Evolutionary conservation across 2,329 filamentous ascomycete genomes (phyloP).

Genomic region (Sporothrix dimorphospora): DNA sequence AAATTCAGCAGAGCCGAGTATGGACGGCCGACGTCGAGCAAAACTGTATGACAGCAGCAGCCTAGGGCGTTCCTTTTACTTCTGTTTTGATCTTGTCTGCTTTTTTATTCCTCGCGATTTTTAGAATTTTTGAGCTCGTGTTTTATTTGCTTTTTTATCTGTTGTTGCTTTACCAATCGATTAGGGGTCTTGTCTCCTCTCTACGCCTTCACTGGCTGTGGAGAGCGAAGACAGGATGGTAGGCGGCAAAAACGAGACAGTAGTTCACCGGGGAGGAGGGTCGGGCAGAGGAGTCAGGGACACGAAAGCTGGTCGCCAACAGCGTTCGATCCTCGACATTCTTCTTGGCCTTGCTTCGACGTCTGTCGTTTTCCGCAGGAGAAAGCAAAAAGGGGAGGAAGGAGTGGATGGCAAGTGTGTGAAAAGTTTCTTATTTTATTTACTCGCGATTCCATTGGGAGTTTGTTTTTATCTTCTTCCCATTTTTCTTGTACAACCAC

Average conservation of each 20-base stretch:
- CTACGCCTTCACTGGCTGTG: background rate
- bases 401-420: background rate
- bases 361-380: too few relatives aligned
- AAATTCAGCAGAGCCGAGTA: background rate
- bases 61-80: background rate
- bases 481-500: slow-evolving; percentile 9
- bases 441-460: background rate
- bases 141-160: background rate
- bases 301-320: slow-evolving; percentile 8
- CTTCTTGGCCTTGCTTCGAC: background rate
- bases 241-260: background rate
- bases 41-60: background rate
- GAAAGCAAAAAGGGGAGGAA: background rate
- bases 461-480: background rate
- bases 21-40: background rate
- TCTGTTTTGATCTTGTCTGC: background rate
- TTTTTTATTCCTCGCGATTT: background rate
- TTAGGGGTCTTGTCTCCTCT: background rate
- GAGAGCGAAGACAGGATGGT: background rate
- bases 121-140: background rate
- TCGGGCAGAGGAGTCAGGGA: background rate
- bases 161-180: background rate
- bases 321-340: background rate
- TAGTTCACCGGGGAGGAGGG: background rate
- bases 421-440: slow-evolving; percentile 18